Base-by-base conservation (phyloP, 805 yeast species). In the Candida endomychidarum region DNA sequence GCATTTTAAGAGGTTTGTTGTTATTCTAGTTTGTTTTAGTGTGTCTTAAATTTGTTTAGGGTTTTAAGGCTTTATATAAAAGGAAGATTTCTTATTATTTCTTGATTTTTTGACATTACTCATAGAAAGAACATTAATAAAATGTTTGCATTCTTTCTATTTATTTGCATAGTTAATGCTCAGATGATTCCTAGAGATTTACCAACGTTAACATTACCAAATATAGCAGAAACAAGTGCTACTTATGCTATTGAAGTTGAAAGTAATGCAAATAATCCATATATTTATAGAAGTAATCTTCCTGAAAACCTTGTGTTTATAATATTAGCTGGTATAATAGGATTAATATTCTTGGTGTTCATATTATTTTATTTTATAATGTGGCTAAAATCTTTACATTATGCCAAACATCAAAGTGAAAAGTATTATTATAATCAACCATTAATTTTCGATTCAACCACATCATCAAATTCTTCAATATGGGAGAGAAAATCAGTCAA, bases 261-360 rank as follows among this genome's bases (percentile, higher is more conserved):
- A 12, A 39, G 43, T 17, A 29, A 29, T 14, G 5, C 34, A 2
- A 28, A 25, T 7, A 61, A 67, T 35, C 75, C 75, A 8, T 68
- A 49, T 42, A 52, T 70, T 8, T 37, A 41, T 6, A 36, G 38
- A 15, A 38, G 60, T 5, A 29, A 43, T 6, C 48, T 62, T 30
- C 62, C 68, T 2, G 51, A 56, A 12, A 68, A 70, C 16, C 51
- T 74, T 10, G 67, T 74, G 15, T 74, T 74, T 52, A 67, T 74
- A 23, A 55, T 68, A 3, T 56, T 69, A 5, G 78, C 75, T 4
- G 57, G 61, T 0, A 49, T 68, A 6, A 35, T 72, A 15, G 57
- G 50, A 3, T 38, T 51, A 7, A 32, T 45, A 3, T 42, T 60
- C 1, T 16, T 62, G 7, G 41, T 52, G 2, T 35, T 56, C 5